A percentile compares a stretch with the other conserved stretches of the same genome.
Conservation (phyloP, 805 yeast species). For the Starmerella floricola region DNA sequence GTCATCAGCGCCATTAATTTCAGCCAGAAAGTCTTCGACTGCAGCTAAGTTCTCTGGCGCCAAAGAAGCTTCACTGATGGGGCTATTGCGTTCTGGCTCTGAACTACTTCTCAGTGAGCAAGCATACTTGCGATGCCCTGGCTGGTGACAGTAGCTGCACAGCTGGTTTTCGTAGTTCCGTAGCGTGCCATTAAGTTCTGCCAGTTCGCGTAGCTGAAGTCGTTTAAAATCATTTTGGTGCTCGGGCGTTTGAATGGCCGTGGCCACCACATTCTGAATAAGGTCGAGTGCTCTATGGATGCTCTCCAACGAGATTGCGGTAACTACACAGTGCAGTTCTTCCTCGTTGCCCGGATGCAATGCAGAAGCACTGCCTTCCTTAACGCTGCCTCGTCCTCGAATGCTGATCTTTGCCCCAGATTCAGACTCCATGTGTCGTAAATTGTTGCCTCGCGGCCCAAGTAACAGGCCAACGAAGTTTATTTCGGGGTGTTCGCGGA, state of each 20-base stretch:
- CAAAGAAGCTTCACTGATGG: background rate
- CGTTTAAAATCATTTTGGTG: conserved; percentile 88
- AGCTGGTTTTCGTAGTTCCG: conserved; percentile 62
- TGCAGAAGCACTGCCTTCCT: conserved; percentile 48
- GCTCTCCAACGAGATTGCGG: conserved; percentile 69
- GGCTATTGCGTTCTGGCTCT: conserved; percentile 58
- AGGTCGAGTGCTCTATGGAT: conserved; percentile 61
- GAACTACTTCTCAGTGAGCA: conserved; percentile 49
- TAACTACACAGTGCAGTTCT: conserved; percentile 77
- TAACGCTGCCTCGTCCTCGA: conserved; percentile 91
- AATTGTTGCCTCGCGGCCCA: conserved; percentile 93
- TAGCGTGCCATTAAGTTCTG: conserved; percentile 86
- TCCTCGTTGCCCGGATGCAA: conserved; percentile 50
- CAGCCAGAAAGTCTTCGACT: conserved; percentile 6
- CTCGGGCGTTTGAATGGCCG: conserved; percentile 79
- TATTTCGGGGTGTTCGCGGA: conserved; percentile 74
- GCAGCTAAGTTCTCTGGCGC: conserved; percentile 16
- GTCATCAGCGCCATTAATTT: conserved; percentile 2
- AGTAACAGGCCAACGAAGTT: conserved; percentile 82
- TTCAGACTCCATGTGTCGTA: conserved; percentile 64
- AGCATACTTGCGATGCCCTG: conserved; percentile 82
- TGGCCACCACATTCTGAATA: conserved; percentile 63
- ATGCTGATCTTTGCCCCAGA: conserved; percentile 86
- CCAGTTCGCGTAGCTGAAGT: conserved; percentile 81
- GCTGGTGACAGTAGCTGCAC: conserved; percentile 55